Conservation (phyloP, 2,329 filamentous ascomycete species). For the Ascochyta clinopodiicola region DNA sequence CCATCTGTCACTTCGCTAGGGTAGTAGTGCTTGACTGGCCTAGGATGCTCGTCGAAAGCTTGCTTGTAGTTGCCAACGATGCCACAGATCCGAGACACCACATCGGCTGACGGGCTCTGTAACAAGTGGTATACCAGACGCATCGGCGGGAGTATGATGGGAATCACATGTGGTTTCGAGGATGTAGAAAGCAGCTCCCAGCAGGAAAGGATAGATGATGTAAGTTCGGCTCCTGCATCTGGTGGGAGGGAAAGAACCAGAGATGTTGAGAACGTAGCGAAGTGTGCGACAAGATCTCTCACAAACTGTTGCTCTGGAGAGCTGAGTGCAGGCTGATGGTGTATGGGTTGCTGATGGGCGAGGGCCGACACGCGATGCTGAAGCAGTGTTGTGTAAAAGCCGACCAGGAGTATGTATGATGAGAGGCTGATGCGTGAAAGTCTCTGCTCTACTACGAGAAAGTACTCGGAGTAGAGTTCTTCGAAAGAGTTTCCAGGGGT, state of each 20-base stretch:
- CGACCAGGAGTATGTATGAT: constrained; percentile 67
- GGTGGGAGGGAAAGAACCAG: constrained; percentile 36
- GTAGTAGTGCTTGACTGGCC: constrained; percentile 48
- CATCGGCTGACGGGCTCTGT: constrained; percentile 69
- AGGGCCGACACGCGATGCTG: constrained; percentile 57
- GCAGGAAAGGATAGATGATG: constrained; percentile 65
- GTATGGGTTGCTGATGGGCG: constrained; percentile 28
- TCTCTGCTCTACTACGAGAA: constrained; percentile 51
- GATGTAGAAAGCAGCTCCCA: constrained; percentile 68
- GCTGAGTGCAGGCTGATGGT: constrained; percentile 27
- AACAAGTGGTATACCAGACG: constrained; percentile 73
- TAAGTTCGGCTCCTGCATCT: constrained; percentile 47
- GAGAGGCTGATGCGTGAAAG: constrained; percentile 48
- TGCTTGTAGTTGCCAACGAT: constrained; percentile 76
- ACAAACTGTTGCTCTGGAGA: constrained; percentile 52
- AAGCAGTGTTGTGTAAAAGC: constrained; percentile 72
- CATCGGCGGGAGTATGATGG: constrained; percentile 72
- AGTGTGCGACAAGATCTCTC: constrained; percentile 36
- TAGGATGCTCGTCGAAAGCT: constrained; percentile 70
- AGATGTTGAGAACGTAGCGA: constrained; percentile 40
- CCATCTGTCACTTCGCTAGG: constrained; percentile 52
- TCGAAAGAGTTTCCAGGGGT: constrained; percentile 59
- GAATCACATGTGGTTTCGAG: constrained; percentile 52
- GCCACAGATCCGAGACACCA: constrained; percentile 71
- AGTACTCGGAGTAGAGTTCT: constrained; percentile 46